Evolutionary conservation across 2,329 filamentous ascomycete species (phyloP).

Genomic region (Rachicladosporium sp.): DNA sequence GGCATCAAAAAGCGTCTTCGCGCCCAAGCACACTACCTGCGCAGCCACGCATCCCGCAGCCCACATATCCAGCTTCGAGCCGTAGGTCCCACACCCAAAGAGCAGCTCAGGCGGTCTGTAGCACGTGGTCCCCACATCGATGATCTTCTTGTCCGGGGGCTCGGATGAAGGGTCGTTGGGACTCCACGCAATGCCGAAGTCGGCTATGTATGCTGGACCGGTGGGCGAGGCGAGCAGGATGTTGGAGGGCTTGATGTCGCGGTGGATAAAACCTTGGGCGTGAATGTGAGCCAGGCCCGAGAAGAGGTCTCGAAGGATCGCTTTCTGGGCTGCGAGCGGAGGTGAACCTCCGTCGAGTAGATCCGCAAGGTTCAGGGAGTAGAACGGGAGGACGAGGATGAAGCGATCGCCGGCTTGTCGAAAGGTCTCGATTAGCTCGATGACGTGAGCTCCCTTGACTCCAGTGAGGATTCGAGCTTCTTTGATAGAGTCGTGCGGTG

Average conservation of each 20-base stretch:
- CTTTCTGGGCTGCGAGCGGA: constrained; percentile 24
- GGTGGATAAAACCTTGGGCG: constrained; percentile 65
- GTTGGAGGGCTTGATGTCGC: constrained; percentile 89
- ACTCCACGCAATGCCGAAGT: constrained; percentile 89
- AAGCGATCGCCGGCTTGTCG: constrained; percentile 56
- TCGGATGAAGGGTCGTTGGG: constrained; percentile 49
- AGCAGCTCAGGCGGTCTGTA: constrained; percentile 85
- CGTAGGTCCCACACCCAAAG: constrained; percentile 70
- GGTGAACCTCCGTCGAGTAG: constrained; percentile 40
- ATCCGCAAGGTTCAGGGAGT: constrained; percentile 59
- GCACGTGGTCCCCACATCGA: constrained; percentile 84
- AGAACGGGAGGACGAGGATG: constrained; percentile 74
- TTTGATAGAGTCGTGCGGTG: constrained; percentile 70
- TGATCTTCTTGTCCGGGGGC: constrained; percentile 56
- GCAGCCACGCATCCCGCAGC: constrained; percentile 72
- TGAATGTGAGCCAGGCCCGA: constrained; percentile 62
- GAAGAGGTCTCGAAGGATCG: constrained; percentile 57
- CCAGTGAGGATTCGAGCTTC: constrained; percentile 63
- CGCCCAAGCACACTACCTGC: constrained; percentile 49
- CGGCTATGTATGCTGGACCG: constrained; percentile 70
- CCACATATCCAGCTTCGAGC: constrained; percentile 73
- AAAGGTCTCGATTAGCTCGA: constrained; percentile 63
- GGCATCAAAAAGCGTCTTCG: constrained; percentile 65
- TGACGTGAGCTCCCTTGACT: constrained; percentile 46
- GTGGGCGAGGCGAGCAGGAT: constrained; percentile 33